Evolutionary conservation across 345 rosid genomes (phyloP), one percentile per base, ranked within the genome.

Genomic region (Kernera saxatilis): DNA sequence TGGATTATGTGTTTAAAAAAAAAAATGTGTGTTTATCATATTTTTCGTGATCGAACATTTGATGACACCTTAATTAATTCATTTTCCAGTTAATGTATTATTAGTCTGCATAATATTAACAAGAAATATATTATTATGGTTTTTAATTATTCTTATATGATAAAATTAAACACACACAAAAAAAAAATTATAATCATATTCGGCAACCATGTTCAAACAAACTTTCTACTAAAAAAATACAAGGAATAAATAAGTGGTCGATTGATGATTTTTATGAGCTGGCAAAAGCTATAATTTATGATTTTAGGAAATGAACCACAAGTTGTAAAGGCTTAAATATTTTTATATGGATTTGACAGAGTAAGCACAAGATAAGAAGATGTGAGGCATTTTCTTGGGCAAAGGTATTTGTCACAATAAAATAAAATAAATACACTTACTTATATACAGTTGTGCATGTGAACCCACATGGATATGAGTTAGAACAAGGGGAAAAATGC

Each of bases 381-480:
- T 69, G 36, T 61, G 73, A 67, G 68, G 55, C 64, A 60, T 41
- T 59, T 50, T 59, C 60, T 73, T 74, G 73, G 62, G 62, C 55
- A 25, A 58, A 67, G 46, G 6, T 10, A 50, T 59, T 67, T 41
- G 40, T 59, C 11, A 40, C 50, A 41, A 52, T 68, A 3, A 61
- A 69, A 76, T 69, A 5, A 29, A 43, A 52, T 25, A 18, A 36
- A 45, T 50, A 33, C 39, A 51, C 29, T 52, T 18, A 25, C 14
- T 52, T 53, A 43, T 43, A 43, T 41, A 58, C 35, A 44, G 36
- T 69, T 63, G 59, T 48, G 70, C 79, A 75, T 69, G 79, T 76
- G 79, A 70, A 69, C 32, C 62, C 76, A 72, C 64, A 53, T 72
- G 76, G 45, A 62, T 52, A 50, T 70, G 67, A 49, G 59, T 18